Evolutionary conservation across 495 filamentous ascomycete genomes (phyloP).

Genomic region (Penicillium bovifimosum): DNA sequence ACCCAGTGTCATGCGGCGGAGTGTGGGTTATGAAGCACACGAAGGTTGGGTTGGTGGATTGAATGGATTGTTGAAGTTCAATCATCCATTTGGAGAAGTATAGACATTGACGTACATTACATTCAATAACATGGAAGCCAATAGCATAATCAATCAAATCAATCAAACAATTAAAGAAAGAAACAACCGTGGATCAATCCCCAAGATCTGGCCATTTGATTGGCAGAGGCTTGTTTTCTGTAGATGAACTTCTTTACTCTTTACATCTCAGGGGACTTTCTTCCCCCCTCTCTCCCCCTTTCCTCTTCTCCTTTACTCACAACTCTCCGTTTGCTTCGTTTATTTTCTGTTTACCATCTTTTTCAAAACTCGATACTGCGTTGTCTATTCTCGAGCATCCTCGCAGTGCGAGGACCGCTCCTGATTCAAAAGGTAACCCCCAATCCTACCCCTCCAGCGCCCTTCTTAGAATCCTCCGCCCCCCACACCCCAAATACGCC

Average conservation of each 20-base stretch:
- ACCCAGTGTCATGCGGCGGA: slow-evolving; percentile 51
- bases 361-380: slow-evolving; percentile 1
- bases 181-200: background rate
- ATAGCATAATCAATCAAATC: too few species aligned
- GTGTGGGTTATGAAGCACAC: slow-evolving; percentile 52
- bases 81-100: slow-evolving; percentile 90
- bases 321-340: background rate
- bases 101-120: too few species aligned
- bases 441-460: slow-evolving; percentile 2
- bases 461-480: background rate
- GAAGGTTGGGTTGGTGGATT: slow-evolving; percentile 96
- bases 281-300: slow-evolving; percentile 1
- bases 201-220: slow-evolving; percentile 7
- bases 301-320: slow-evolving; percentile 6
- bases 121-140: too few species aligned
- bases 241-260: slow-evolving; percentile 19
- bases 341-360: background rate
- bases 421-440: background rate
- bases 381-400: slow-evolving; percentile 14
- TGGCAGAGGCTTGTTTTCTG: slow-evolving; percentile 24
- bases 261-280: slow-evolving; percentile 1
- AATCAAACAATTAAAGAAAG: too few species aligned
- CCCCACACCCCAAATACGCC: background rate
- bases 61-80: slow-evolving; percentile 94
- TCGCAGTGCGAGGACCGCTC: slow-evolving; percentile 29